Conservation (phyloP, 768 basidiomycete genomes). For the Mycena leptocephala region DNA sequence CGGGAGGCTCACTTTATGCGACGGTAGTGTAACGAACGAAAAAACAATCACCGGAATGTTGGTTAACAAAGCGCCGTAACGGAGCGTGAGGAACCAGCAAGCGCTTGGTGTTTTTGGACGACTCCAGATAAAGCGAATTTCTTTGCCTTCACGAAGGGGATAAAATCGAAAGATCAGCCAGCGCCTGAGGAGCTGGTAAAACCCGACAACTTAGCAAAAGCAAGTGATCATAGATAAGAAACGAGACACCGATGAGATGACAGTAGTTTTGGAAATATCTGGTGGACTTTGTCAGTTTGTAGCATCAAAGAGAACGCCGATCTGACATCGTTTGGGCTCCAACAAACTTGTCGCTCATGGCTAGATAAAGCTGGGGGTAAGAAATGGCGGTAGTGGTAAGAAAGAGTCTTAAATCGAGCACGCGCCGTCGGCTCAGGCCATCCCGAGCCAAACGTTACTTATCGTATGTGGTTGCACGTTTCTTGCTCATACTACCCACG, state of each 20-base stretch:
- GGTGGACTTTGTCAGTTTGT: neutral
- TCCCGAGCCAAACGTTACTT: neutral
- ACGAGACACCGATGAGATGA: conserved; percentile 1
- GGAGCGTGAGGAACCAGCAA: conserved; percentile 49
- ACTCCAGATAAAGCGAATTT: conserved; percentile 45
- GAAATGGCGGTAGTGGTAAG: neutral
- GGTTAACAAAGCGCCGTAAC: conserved; percentile 46
- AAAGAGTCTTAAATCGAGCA: neutral
- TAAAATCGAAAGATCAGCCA: neutral
- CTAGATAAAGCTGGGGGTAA: neutral
- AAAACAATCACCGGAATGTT: conserved; percentile 21
- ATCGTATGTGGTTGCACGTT: conserved; percentile 5
- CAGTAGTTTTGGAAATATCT: conserved; percentile 21
- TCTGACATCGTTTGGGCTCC: neutral
- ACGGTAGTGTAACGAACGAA: conserved; percentile 12
- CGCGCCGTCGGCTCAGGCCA: neutral
- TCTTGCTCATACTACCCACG: neutral
- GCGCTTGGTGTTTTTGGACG: conserved; percentile 38
- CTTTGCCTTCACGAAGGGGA: neutral
- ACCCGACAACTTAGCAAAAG: conserved; percentile 18
- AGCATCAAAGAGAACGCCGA: neutral
- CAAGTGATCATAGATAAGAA: conserved; percentile 26
- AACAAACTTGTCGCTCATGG: neutral
- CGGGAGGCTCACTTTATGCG: neutral
- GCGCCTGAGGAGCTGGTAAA: no score